Conservation (phyloP, 2,329 filamentous ascomycete species). For the Sporothrix luriei region DNA sequence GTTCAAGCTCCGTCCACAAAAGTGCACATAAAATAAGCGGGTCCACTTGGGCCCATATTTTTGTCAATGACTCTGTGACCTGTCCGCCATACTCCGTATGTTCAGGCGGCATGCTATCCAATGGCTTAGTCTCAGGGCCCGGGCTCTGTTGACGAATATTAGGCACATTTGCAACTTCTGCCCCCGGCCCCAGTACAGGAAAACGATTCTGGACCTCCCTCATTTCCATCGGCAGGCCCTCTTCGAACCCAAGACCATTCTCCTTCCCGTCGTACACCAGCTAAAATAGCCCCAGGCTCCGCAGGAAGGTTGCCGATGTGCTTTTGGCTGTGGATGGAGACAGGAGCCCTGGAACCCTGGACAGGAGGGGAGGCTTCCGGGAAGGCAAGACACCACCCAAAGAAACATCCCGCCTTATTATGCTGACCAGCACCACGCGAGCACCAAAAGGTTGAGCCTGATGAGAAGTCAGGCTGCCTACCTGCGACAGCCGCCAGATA, state of each 20-base stretch:
- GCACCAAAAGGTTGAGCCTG: conserved; percentile 18
- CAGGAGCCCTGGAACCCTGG: not conserved
- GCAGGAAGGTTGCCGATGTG: not conserved
- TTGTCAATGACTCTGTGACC: not conserved
- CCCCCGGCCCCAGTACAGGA: not conserved
- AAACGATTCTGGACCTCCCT: not conserved
- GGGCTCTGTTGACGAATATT: not conserved
- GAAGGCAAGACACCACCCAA: conserved; percentile 22
- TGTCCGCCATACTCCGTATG: not conserved
- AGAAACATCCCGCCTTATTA: conserved; percentile 27
- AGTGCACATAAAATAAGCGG: conserved; percentile 22
- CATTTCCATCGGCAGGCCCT: not conserved
- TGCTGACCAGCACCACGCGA: conserved; percentile 29
- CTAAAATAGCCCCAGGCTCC: not conserved
- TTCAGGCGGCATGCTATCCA: not conserved
- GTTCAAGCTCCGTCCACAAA: conserved; percentile 5
- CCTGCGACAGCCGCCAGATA: not conserved
- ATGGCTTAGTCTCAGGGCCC: not conserved
- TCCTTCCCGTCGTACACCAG: not conserved
- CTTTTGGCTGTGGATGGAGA: not conserved
- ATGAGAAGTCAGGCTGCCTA: not conserved
- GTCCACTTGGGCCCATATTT: not conserved
- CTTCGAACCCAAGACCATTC: not conserved
- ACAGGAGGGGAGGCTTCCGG: not conserved
- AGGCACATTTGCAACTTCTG: not conserved